Evolutionary conservation across 164 flowering plant genomes (phyloP).

Genomic region (Vitis amurensis): DNA sequence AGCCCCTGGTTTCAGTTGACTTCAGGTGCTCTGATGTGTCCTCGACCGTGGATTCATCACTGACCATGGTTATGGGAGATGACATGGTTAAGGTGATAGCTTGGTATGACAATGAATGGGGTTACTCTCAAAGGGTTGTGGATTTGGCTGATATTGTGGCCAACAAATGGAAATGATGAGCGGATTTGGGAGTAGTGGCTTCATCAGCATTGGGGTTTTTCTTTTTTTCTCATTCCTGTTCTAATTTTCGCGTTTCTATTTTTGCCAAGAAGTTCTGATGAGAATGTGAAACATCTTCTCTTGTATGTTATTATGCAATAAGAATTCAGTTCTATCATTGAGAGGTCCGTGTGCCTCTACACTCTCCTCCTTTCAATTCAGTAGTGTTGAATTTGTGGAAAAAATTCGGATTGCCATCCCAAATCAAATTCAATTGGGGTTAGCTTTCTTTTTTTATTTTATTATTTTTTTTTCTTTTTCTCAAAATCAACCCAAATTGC

Average conservation of each 20-base stretch:
- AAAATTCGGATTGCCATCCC: too few relatives aligned
- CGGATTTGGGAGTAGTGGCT: neutral
- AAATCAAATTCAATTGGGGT: too few relatives aligned
- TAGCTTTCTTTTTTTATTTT: too few relatives aligned
- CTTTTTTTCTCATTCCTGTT: neutral
- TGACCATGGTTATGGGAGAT: constrained; percentile 97
- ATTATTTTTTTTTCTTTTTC: too few relatives aligned
- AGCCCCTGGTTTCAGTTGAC: constrained; percentile 85
- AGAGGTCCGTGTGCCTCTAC: neutral
- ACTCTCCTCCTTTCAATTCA: neutral
- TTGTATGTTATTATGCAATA: neutral
- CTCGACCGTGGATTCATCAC: constrained; percentile 81
- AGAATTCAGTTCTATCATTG: neutral
- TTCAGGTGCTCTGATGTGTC: constrained; percentile 89
- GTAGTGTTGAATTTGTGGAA: too few relatives aligned
- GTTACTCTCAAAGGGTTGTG: constrained; percentile 94
- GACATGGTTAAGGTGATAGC: constrained; percentile 98
- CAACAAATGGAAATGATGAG: constrained; percentile 68
- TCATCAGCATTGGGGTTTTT: neutral
- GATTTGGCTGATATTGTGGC: constrained; percentile 94
- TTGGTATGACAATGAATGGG: constrained; percentile 98
- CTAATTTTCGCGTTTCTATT: too few relatives aligned
- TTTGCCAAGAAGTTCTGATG: neutral
- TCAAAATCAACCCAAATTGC: too few relatives aligned
- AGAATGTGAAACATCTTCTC: constrained; percentile 5